Evolutionary conservation across 495 filamentous ascomycete genomes (phyloP).

Genomic region (Amorphotheca resinae): DNA sequence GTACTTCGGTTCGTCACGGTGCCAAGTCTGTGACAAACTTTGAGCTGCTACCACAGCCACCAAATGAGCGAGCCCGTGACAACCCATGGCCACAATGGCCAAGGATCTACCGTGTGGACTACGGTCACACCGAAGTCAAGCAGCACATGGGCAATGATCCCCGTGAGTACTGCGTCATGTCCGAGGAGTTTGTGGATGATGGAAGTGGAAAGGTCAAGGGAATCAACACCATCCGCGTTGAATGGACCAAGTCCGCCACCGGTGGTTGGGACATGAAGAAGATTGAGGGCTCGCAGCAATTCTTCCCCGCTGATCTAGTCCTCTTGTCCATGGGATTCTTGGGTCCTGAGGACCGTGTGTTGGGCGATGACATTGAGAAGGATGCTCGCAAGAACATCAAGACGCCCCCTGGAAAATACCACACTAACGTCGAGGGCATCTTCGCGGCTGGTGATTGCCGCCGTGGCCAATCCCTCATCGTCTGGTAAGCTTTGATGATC

Average conservation of each 20-base stretch:
- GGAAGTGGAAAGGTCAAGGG: constrained; percentile 82
- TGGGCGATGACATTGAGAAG: constrained; percentile 80
- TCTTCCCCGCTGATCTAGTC: constrained; percentile 95
- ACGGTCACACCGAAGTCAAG: constrained; percentile 93
- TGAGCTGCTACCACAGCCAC: constrained; percentile 90
- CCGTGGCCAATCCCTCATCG: constrained; percentile 91
- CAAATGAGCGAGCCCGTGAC: constrained; percentile 83
- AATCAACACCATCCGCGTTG: constrained; percentile 94
- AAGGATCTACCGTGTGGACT: constrained; percentile 95
- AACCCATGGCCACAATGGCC: constrained; percentile 99
- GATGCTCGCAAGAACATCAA: constrained; percentile 96
- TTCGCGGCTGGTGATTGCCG: constrained; percentile 97
- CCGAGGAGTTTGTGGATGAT: constrained; percentile 92
- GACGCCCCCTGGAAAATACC: constrained; percentile 81
- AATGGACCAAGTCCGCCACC: constrained; percentile 83
- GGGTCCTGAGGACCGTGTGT: constrained; percentile 80
- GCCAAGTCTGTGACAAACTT: constrained; percentile 97
- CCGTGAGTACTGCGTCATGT: constrained; percentile 98
- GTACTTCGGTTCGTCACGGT: constrained; percentile 94
- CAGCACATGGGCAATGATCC: constrained; percentile 97
- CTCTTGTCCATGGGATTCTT: constrained; percentile 98
- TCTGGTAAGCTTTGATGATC: constrained; percentile 57
- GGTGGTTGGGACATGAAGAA: constrained; percentile 99
- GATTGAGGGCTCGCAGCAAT: constrained; percentile 85
- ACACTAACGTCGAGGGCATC: constrained; percentile 76